Base-by-base conservation (phyloP, 202 grass and related monocot genomes). In the Dendrocalamus latiflorus region DNA sequence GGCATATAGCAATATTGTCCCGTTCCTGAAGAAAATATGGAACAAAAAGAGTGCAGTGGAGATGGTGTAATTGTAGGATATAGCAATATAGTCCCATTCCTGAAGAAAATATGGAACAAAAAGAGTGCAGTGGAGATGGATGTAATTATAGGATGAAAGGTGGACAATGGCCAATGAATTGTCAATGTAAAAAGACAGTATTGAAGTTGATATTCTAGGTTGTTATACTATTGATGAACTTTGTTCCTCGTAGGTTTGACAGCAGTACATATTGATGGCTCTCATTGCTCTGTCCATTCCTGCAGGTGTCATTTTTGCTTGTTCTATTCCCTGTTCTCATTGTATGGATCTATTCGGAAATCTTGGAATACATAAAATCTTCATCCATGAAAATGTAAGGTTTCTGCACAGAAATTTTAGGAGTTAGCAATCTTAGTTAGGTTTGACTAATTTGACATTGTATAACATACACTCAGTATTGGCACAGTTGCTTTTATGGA, bases 241-340 rank as follows among this genome's bases (percentile, higher is more conserved):
- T 74, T 1, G 37, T 25, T n/a, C 30, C 6, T 18, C 17, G 0
- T 75, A 43, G 21, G 33, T n/a, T 63, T 59, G 56, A 57, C 17
- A 65, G 5, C 14, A 74, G 60, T 43, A 21, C 51, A 66, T 70
- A 58, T 30, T 76, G 49, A 76, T 70, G 53, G 60, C 37, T 41
- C 36, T 74, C 41, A 10, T 53, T 28, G 44, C 24, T 82, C 56
- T 83, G 72, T 14, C 26, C 45, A 28, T 47, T 60, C 25, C 74
- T 91, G 72, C 53, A 94, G 91, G 88, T 91, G 51, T 94, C 92
- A 28, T 94, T 94, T 84, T 88, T 94, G 81, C 83, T 91, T 78
- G 89, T 67, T 12, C 80, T 91, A 72, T 91, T 91, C 21, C 88
- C 91, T 48, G 83, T 94, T 44, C 79, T 91, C 47, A 94, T 94